Evolutionary conservation across 148 eudicot genomes (phyloP).

Genomic region (Rhododendron ovatum): DNA sequence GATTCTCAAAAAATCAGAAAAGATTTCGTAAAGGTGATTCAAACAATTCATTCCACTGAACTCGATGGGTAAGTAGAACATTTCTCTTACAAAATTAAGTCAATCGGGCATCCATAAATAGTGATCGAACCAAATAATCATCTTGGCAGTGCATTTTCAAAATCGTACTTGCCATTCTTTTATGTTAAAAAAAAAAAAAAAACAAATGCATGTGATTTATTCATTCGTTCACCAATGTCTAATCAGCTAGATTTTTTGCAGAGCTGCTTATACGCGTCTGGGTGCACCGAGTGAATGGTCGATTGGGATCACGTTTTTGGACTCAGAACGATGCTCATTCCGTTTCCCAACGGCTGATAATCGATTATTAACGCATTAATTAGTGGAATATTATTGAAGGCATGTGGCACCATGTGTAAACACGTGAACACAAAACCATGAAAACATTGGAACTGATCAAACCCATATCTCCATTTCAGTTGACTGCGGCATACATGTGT

Average conservation of each 20-base stretch:
- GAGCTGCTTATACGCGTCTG: background rate
- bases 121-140: background rate
- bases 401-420: conserved; percentile 6
- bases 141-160: background rate
- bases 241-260: too few species aligned
- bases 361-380: background rate
- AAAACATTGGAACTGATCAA: background rate
- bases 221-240: background rate
- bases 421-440: background rate
- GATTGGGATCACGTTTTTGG: background rate
- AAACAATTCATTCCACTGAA: background rate
- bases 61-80: background rate
- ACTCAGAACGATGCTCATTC: background rate
- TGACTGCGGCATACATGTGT: background rate
- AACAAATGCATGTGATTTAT: too few species aligned
- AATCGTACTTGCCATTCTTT: background rate
- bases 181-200: too few species aligned
- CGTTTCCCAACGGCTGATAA: background rate
- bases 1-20: background rate
- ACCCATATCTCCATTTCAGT: background rate
- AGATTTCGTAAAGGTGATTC: background rate
- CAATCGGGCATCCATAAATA: background rate
- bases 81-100: background rate
- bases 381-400: background rate
- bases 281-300: background rate